phyloP scores from a whole-genome alignment of 2,329 filamentous ascomycete species.

The Pseudocercospora ulei region DNA sequence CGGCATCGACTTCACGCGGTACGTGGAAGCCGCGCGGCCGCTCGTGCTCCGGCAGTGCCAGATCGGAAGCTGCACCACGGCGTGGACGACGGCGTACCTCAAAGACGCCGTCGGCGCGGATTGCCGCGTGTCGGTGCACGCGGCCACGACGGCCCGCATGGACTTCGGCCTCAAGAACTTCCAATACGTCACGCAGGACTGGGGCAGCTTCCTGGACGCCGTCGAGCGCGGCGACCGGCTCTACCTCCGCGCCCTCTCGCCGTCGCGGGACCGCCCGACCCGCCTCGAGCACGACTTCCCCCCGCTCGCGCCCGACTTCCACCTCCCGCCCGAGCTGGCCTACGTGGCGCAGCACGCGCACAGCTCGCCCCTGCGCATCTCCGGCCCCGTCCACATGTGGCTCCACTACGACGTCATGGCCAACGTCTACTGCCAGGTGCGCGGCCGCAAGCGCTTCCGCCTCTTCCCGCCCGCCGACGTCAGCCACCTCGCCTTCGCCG shows the following conservation, averaged over 20 bases:
- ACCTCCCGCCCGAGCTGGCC: conserved; percentile 52
- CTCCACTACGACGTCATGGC: conserved; percentile 86
- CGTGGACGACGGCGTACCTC: conserved; percentile 63
- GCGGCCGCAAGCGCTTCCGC: conserved; percentile 61
- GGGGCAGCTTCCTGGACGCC: conserved; percentile 56
- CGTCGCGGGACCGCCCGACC: conserved; percentile 60
- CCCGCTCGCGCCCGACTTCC: conserved; percentile 57
- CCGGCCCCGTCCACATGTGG: conserved; percentile 76
- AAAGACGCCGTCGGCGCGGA: conserved; percentile 51
- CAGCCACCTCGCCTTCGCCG: conserved; percentile 56
- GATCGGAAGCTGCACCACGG: conserved; percentile 56
- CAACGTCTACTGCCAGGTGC: conserved; percentile 73
- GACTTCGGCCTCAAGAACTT: conserved; percentile 81
- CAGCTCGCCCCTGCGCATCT: conserved; percentile 70
- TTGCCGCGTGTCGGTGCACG: conserved; percentile 64
- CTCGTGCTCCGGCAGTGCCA: conserved; percentile 56
- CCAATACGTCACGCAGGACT: conserved; percentile 57
- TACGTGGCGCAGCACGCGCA: conserved; percentile 56
- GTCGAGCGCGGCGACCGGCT: conserved; percentile 52
- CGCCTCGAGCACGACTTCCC: conserved; percentile 63
- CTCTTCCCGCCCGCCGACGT: conserved; percentile 74
- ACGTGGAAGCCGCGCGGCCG: conserved; percentile 52
- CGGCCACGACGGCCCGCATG: conserved; percentile 55
- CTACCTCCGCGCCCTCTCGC: conserved; percentile 74
- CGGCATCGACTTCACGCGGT: conserved; percentile 49